Evolutionary conservation across 2,329 filamentous ascomycete species (phyloP).

Genomic region (Alternaria arborescens): DNA sequence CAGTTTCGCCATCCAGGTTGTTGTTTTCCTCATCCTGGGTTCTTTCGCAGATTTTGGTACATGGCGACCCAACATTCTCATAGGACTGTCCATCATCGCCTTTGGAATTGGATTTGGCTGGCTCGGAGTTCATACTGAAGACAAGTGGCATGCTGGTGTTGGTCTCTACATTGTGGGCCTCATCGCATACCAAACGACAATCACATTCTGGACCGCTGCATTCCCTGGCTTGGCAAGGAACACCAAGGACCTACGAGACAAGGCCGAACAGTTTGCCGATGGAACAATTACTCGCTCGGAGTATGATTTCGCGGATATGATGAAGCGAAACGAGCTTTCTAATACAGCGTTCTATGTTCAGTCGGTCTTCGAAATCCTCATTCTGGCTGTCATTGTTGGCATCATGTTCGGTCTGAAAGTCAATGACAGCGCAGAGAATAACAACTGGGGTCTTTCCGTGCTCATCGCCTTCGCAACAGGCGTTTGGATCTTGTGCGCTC

Average conservation of each 20-base stretch:
- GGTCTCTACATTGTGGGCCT: conserved; percentile 73
- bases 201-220: conserved; percentile 74
- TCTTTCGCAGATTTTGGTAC: conserved; percentile 70
- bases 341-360: conserved; percentile 72
- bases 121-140: conserved; percentile 68
- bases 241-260: conserved; percentile 61
- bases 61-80: conserved; percentile 67
- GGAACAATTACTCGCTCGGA: conserved; percentile 66
- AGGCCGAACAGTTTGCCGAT: conserved; percentile 55
- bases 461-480: conserved; percentile 71
- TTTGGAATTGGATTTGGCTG: conserved; percentile 71
- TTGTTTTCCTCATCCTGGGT: conserved; percentile 63
- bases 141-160: conserved; percentile 67
- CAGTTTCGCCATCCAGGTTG: conserved; percentile 71
- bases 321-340: conserved; percentile 69
- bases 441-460: conserved; percentile 72
- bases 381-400: conserved; percentile 36
- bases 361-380: conserved; percentile 66
- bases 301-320: conserved; percentile 59
- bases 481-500: conserved; percentile 69
- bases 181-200: conserved; percentile 71
- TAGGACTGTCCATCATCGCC: conserved; percentile 59
- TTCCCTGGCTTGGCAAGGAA: conserved; percentile 67
- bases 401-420: conserved; percentile 67
- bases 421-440: conserved; percentile 65